These are phyloP conservation scores for Pichia sp. DNA, from an alignment of 1,139 yeast genomes.

Conservation along the genomic window DNA sequence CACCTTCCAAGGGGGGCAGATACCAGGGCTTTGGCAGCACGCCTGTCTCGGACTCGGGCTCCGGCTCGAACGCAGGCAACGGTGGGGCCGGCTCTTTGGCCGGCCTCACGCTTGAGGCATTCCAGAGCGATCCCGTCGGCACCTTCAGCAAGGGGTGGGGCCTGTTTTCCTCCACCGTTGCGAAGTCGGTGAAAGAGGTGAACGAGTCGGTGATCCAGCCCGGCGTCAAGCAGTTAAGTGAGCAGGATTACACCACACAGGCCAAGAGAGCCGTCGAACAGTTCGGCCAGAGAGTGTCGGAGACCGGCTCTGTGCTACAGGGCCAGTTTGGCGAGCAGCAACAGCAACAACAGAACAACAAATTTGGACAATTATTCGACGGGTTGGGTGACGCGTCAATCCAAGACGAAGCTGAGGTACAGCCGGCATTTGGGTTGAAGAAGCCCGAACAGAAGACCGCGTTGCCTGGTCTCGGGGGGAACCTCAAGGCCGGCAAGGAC, in stretches of 20 bases:
- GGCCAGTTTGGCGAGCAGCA: constrained; percentile 27
- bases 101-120: constrained; percentile 63
- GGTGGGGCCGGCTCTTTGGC: constrained; percentile 40
- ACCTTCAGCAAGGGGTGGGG: constrained; percentile 94
- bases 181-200: constrained; percentile 80
- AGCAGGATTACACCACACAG: constrained; percentile 72
- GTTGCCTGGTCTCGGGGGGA: constrained; percentile 49
- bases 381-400: constrained; percentile 36
- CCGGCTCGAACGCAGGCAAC: constrained; percentile 45
- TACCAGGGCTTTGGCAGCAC: constrained; percentile 84
- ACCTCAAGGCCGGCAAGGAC: constrained; percentile 42
- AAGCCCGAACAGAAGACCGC: constrained; percentile 59
- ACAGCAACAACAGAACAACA: constrained; percentile 30
- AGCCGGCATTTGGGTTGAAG: constrained; percentile 66
- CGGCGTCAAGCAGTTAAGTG: constrained; percentile 73
- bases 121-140: constrained; percentile 85
- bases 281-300: constrained; percentile 90
- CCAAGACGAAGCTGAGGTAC: constrained; percentile 32
- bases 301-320: constrained; percentile 74
- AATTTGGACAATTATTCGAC: constrained; percentile 52
- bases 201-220: constrained; percentile 88
- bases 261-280: constrained; percentile 91
- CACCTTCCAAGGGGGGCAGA: constrained; percentile 94
- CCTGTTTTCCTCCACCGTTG: constrained; percentile 74
- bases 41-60: neutral